Evolutionary conservation across 2,329 filamentous ascomycete species (phyloP), one percentile per base, ranked within the genome.

Genomic region (Xylariaceae sp.): DNA sequence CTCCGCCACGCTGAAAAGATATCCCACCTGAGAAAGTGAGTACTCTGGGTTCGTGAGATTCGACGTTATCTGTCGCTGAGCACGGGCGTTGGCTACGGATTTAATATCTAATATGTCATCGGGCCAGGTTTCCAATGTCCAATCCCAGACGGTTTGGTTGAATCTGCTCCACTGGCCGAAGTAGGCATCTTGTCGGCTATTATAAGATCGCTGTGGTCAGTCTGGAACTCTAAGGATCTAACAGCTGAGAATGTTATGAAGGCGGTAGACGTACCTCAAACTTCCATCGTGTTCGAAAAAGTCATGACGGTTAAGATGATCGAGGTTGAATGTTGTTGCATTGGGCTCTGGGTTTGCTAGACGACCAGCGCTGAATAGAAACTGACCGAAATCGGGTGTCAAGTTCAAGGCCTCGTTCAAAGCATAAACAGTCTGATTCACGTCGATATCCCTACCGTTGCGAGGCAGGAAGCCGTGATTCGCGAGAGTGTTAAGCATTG

Each of bases 161-260:
- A 85, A 85, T 53, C 77, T 53, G 62, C 80, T 75, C 61, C 79
- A 79, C 67, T 79, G 78, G 19, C 81, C 82, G 50, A 82, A 76
- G 72, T 71, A 79, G 8, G 75, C 78, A 54, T 85, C 82, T 1
- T 72, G 65, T 23, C 81, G 80, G 36, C 77, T 80, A 43, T n/a
- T 14, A n/a, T n/a, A n/a, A n/a, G 16, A 49, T 16, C 44, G 12
- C 6, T 9, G 9, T 2, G 34, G 23, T 53, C 37, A 63, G 33
- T 29, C n/a, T 11, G n/a, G 14, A 3, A 16, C 5, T 33, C 19
- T 43, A 45, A 28, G 14, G 12, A 43, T n/a, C n/a, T n/a, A n/a
- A 9, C 23, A 21, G 8, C 5, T 4, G 4, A 1, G 16, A 7
- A 29, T 6, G 2, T n/a, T n/a, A n/a, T n/a, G n/a, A n/a, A n/a